phyloP scores from a whole-genome alignment of 331 rosid species.

The Prunus yedoensis region DNA sequence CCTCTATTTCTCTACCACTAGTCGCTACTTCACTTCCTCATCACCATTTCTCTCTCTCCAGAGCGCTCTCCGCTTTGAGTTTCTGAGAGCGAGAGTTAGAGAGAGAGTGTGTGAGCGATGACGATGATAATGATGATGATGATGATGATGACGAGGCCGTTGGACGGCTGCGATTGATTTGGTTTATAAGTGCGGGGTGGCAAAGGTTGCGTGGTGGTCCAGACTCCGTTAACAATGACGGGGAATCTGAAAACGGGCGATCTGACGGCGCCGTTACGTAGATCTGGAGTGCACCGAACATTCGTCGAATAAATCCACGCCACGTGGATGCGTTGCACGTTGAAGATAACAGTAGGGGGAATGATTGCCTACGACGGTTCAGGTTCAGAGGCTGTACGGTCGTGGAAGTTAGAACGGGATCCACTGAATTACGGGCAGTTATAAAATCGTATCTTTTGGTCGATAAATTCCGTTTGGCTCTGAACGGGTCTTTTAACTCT shows the following conservation, averaged over 20 bases:
- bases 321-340: constrained; percentile 37
- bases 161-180: constrained; percentile 56
- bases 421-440: constrained; percentile 20
- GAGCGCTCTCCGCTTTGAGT: neutral
- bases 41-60: constrained; percentile 17
- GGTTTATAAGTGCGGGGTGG: constrained; percentile 37
- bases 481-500: no score
- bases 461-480: constrained; percentile 18
- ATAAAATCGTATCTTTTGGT: neutral
- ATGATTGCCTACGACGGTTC: neutral
- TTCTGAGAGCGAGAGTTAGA: neutral
- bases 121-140: constrained; percentile 25
- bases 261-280: constrained; percentile 94
- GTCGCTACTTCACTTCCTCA: constrained; percentile 41
- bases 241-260: constrained; percentile 73
- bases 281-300: constrained; percentile 34
- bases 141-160: constrained; percentile 21
- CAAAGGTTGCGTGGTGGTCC: constrained; percentile 47
- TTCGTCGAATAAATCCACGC: constrained; percentile 2
- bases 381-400: neutral
- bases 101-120: constrained; percentile 4
- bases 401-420: neutral
- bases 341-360: neutral
- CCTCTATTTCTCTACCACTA: constrained; percentile 29
- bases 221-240: constrained; percentile 58